phyloP scores from a whole-genome alignment of 2,329 filamentous ascomycete species.

The Gyromitra esculenta region DNA sequence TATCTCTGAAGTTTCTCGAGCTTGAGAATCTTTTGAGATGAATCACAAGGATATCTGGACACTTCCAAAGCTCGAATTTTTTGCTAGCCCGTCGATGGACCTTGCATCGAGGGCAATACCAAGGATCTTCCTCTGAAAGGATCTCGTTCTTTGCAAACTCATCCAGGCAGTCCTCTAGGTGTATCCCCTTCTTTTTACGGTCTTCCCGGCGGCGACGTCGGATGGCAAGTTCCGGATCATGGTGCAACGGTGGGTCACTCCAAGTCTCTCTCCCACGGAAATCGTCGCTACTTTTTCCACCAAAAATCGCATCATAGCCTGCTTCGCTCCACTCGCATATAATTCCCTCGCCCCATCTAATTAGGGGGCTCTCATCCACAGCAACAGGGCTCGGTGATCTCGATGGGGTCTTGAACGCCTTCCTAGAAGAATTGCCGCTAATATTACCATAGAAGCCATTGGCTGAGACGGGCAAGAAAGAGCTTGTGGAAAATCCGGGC shows the following conservation, averaged over 20 bases:
- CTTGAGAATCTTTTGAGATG: conserved; percentile 96
- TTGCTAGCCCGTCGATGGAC: conserved; percentile 91
- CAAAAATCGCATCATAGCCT: conserved; percentile 77
- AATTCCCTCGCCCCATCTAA: conserved; percentile 84
- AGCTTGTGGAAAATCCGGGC: background rate
- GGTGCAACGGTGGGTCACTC: conserved; percentile 60
- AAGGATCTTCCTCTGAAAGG: conserved; percentile 92
- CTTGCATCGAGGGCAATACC: conserved; percentile 97
- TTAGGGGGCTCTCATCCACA: conserved; percentile 67
- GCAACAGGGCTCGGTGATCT: conserved; percentile 40
- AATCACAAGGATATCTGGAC: conserved; percentile 91
- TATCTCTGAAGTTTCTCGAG: conserved; percentile 82
- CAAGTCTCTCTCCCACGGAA: conserved; percentile 53
- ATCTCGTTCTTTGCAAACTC: conserved; percentile 96
- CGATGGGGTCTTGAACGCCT: conserved; percentile 46
- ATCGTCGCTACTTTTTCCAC: conserved; percentile 59
- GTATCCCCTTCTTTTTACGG: conserved; percentile 79
- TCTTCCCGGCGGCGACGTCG: conserved; percentile 71
- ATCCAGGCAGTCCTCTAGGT: conserved; percentile 87
- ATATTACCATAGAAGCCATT: conserved; percentile 39
- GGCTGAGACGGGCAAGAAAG: conserved; percentile 12
- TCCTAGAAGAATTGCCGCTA: conserved; percentile 47
- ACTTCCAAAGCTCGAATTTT: conserved; percentile 96
- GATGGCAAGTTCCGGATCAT: conserved; percentile 72
- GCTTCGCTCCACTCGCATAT: conserved; percentile 84